A percentile compares a stretch with the other conserved stretches of the same genome.
These are phyloP conservation scores for Phytophthora constricta DNA, from an alignment of 352 stramenopile species.

Conservation along the genomic window DNA sequence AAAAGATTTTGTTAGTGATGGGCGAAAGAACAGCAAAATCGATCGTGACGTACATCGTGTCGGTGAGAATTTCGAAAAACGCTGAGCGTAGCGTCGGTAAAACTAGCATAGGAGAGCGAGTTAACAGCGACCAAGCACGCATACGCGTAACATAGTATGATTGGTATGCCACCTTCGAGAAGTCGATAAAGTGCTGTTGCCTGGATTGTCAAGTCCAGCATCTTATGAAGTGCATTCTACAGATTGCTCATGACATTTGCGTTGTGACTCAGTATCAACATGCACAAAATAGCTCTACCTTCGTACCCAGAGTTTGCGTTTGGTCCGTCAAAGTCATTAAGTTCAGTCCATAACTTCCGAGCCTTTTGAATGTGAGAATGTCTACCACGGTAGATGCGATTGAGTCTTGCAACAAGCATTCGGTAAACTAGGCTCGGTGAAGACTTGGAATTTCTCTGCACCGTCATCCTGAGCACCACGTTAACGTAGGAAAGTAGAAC, in stretches of 20 bases:
- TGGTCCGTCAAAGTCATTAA: neutral
- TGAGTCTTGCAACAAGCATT: no score
- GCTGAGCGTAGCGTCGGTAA: conserved; percentile 20
- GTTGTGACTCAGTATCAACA: neutral
- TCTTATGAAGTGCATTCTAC: conserved; percentile 31
- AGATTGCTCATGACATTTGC: neutral
- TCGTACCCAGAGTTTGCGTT: neutral
- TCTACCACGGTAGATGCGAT: no score
- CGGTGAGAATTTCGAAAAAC: conserved; percentile 31
- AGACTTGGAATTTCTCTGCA: conserved; percentile 15
- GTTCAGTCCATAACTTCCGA: neutral
- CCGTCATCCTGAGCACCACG: conserved; percentile 36
- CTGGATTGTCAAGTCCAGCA: conserved; percentile 17
- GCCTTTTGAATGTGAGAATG: no score
- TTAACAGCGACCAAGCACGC: conserved; percentile 19
- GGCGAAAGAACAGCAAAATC: neutral
- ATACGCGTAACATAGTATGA: conserved; percentile 12
- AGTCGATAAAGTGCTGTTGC: conserved; percentile 19
- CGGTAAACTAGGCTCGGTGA: no score
- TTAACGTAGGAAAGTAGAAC: conserved; percentile 30
- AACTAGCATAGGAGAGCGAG: conserved; percentile 13
- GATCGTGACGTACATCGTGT: conserved; percentile 27
- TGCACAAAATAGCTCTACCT: neutral
- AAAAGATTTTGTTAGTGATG: neutral
- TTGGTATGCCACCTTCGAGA: conserved; percentile 18